Conservation (phyloP, 1,284 basidiomycete genomes). For the Termitomyces sp. region DNA sequence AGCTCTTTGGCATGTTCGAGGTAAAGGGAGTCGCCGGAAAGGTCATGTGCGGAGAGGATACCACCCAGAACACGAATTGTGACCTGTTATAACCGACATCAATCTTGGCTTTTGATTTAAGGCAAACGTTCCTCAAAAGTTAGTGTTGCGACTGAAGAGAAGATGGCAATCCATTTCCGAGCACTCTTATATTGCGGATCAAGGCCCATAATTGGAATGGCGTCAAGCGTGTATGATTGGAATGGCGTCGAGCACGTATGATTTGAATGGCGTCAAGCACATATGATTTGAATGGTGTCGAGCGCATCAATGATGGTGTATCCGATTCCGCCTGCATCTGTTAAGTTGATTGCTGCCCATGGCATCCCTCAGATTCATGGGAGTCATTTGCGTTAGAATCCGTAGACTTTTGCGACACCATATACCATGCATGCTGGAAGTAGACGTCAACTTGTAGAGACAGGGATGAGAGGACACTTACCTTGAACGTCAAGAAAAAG, state of each 20-base stretch:
- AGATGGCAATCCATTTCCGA: constrained; percentile 73
- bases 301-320: constrained; percentile 81
- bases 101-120: neutral
- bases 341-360: constrained; percentile 84
- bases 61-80: constrained; percentile 43
- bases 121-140: constrained; percentile 70
- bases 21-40: constrained; percentile 62
- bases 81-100: constrained; percentile 23
- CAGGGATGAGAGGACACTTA: constrained; percentile 2
- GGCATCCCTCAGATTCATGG: constrained; percentile 49
- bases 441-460: neutral
- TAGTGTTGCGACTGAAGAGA: constrained; percentile 73
- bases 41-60: constrained; percentile 78
- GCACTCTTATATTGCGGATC: constrained; percentile 76
- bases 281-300: constrained; percentile 84
- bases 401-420: constrained; percentile 40
- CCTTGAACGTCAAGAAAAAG: too few species aligned
- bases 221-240: too few species aligned
- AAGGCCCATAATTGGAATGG: too few species aligned
- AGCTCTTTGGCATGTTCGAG: constrained; percentile 79
- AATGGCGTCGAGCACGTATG: too few species aligned
- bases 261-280: constrained; percentile 84
- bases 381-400: too few species aligned
- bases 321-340: constrained; percentile 73
- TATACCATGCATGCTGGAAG: constrained; percentile 76